Conservation (phyloP, 352 stramenopile species). For the Globisporangium nodosum region DNA sequence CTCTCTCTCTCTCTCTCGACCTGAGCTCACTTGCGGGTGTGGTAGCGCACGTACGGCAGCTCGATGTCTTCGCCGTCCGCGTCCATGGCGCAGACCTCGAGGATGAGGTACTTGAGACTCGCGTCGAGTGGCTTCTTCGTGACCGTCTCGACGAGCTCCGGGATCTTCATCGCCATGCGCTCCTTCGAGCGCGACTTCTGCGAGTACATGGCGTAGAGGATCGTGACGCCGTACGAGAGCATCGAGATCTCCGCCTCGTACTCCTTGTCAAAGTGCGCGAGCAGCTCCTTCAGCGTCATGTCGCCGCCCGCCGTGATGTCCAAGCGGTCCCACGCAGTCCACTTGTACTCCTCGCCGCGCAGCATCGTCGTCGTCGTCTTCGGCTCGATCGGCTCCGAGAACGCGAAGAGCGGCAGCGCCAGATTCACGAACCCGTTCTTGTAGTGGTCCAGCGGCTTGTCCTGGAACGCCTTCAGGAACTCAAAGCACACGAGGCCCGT, state of each 20-base stretch:
- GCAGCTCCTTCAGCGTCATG: slow-evolving; percentile 95
- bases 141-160: slow-evolving; percentile 92
- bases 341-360: slow-evolving; percentile 95
- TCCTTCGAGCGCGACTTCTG: slow-evolving; percentile 87
- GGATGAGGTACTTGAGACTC: slow-evolving; percentile 95
- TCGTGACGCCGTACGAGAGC: slow-evolving; percentile 95
- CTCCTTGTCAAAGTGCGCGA: slow-evolving; percentile 93
- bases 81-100: slow-evolving; percentile 96
- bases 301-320: slow-evolving; percentile 94
- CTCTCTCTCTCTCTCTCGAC: no score
- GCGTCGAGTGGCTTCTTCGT: slow-evolving; percentile 94
- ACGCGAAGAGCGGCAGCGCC: slow-evolving; percentile 96
- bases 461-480: slow-evolving; percentile 94
- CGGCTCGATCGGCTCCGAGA: slow-evolving; percentile 94
- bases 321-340: slow-evolving; percentile 97
- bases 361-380: slow-evolving; percentile 91
- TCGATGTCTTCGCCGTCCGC: slow-evolving; percentile 95
- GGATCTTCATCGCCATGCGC: slow-evolving; percentile 96
- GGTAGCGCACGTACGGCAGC: slow-evolving; percentile 92
- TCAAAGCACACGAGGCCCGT: slow-evolving; percentile 98
- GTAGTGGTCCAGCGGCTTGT: slow-evolving; percentile 92
- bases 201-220: slow-evolving; percentile 89
- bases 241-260: slow-evolving; percentile 98
- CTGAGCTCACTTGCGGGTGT: slow-evolving; percentile 42
- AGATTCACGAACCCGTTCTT: slow-evolving; percentile 99